Evolutionary conservation across 106 monocot genomes (phyloP).

Genomic region (Allium sativum): DNA sequence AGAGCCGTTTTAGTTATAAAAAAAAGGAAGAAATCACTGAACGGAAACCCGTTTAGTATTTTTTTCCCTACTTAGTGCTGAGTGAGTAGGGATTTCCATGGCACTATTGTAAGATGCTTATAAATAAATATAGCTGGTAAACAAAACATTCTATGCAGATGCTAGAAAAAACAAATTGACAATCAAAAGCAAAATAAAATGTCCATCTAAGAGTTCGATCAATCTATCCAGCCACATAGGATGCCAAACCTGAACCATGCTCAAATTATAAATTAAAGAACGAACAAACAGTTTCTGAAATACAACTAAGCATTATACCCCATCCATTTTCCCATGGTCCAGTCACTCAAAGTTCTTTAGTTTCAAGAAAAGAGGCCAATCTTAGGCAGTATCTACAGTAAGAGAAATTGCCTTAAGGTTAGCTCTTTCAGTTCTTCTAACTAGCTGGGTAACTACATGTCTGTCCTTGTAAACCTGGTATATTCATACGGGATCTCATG

Average conservation of each 20-base stretch:
- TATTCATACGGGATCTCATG: too few relatives aligned
- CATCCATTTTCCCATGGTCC: constrained; percentile 41
- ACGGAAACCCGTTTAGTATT: too few relatives aligned
- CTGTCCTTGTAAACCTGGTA: constrained; percentile 66
- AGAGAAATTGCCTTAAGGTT: constrained; percentile 64
- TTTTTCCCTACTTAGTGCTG: too few relatives aligned
- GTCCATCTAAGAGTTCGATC: constrained; percentile 45
- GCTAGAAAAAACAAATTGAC: too few relatives aligned
- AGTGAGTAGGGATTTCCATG: too few relatives aligned
- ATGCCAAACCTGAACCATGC: constrained; percentile 48
- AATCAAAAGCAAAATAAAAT: too few relatives aligned
- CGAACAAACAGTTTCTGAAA: not conserved
- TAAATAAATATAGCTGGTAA: too few relatives aligned
- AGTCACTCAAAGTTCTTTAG: constrained; percentile 52
- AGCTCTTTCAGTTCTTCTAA: constrained; percentile 67
- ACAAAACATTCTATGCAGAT: too few relatives aligned
- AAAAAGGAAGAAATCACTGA: too few relatives aligned
- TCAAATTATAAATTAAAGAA: constrained; percentile 4
- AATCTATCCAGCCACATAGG: constrained; percentile 54
- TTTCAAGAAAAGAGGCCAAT: constrained; percentile 39
- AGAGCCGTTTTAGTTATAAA: too few relatives aligned
- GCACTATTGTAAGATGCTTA: too few relatives aligned
- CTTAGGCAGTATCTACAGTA: constrained; percentile 50
- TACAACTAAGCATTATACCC: constrained; percentile 9
- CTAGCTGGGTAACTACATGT: constrained; percentile 60